Conservation (phyloP, 139 green algal species). For the Picochlorum sp. region DNA sequence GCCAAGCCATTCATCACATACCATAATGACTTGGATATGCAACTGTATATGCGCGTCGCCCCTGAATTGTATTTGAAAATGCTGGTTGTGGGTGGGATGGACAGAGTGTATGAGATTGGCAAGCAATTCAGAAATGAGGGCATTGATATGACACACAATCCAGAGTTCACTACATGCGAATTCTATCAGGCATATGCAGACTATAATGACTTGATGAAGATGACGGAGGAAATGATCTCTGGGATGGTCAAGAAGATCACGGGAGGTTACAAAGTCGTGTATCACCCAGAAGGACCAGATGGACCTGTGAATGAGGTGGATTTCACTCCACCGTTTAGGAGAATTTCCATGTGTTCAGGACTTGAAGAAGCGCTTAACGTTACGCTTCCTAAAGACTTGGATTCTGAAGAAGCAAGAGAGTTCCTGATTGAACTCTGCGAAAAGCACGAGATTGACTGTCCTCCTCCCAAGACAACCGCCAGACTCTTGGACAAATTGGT, state of each 20-base stretch:
- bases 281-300: conserved; percentile 86
- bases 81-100: conserved; percentile 95
- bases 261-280: conserved; percentile 88
- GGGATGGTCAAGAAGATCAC: conserved; percentile 85
- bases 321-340: conserved; percentile 89
- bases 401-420: conserved; percentile 51
- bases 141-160: conserved; percentile 99
- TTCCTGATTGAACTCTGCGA: conserved; percentile 55
- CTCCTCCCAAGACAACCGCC: conserved; percentile 78
- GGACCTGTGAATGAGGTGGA: conserved; percentile 83
- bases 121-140: conserved; percentile 91
- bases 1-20: conserved; percentile 92
- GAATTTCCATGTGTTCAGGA: conserved; percentile 65
- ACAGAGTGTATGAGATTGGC: conserved; percentile 85
- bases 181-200: conserved; percentile 98
- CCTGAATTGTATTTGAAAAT: conserved; percentile 99
- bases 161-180: conserved; percentile 99
- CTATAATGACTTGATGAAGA: conserved; percentile 95
- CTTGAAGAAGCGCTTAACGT: conserved; percentile 71
- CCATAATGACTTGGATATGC: conserved; percentile 99
- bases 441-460: conserved; percentile 74
- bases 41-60: conserved; percentile 96
- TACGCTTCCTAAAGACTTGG: conserved; percentile 64
- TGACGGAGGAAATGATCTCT: conserved; percentile 93
- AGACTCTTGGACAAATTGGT: conserved; percentile 97